A percentile compares a stretch with the other conserved stretches of the same genome.
phyloP scores from a whole-genome alignment of 805 yeast genomes.

The Pachysolen tannophilus region DNA sequence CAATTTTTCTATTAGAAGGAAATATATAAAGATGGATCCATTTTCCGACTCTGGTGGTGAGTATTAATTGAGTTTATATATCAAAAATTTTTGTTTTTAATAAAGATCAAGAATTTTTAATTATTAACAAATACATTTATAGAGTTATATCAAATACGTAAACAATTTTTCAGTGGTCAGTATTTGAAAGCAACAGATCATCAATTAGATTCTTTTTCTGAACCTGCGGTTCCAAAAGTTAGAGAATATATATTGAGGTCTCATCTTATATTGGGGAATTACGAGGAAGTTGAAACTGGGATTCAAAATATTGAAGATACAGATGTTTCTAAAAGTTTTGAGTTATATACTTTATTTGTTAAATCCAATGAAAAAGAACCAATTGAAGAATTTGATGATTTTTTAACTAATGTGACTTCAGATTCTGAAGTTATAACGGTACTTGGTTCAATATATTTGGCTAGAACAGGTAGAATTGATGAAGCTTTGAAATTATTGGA shows the following conservation, averaged over 20 bases:
- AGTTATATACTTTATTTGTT: slow-evolving; percentile 1
- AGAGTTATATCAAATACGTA: slow-evolving; percentile 48
- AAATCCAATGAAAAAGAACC: background rate
- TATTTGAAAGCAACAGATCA: slow-evolving; percentile 35
- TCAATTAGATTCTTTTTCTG: slow-evolving; percentile 28
- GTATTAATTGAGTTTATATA: background rate
- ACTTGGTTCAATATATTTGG: slow-evolving; percentile 32
- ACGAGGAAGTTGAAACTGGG: slow-evolving; percentile 7
- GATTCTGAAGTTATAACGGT: slow-evolving; percentile 23
- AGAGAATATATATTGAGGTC: slow-evolving; percentile 12
- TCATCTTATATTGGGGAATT: slow-evolving; percentile 9
- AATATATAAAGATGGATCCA: slow-evolving; percentile 3
- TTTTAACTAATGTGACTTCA: slow-evolving; percentile 3
- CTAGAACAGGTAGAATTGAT: slow-evolving; percentile 30
- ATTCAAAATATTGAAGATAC: background rate
- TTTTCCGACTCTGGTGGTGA: slow-evolving; percentile 19
- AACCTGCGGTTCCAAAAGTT: slow-evolving; percentile 19
- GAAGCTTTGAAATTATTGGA: slow-evolving; percentile 33
- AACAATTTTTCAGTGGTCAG: slow-evolving; percentile 56
- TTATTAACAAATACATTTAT: slow-evolving; percentile 7
- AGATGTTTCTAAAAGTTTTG: slow-evolving; percentile 1
- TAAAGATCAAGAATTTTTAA: too few species aligned
- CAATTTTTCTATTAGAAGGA: too few species aligned
- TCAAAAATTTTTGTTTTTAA: too few species aligned
- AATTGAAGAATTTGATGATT: slow-evolving; percentile 3